Conservation (phyloP, 345 rosid species). For the Gossypium anomalum region DNA sequence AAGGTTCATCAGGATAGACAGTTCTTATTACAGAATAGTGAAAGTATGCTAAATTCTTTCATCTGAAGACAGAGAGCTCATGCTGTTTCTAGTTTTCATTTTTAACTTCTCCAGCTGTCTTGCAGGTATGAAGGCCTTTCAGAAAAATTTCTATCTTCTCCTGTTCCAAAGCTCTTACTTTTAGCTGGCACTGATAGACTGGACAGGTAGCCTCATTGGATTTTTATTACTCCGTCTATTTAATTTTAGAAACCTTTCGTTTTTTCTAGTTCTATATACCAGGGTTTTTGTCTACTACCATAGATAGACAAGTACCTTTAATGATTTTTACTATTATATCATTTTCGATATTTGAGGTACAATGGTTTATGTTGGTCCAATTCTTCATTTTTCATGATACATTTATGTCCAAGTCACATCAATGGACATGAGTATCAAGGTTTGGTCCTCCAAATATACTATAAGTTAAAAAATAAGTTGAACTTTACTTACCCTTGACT, state of each 20-base stretch:
- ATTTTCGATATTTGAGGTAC: background rate
- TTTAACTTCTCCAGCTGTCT: constrained; percentile 17
- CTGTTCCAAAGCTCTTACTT: constrained; percentile 81
- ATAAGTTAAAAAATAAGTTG: background rate
- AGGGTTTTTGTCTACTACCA: background rate
- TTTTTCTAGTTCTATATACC: background rate
- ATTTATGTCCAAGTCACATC: background rate
- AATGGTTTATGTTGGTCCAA: background rate
- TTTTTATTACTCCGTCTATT: background rate
- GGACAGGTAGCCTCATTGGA: constrained; percentile 50
- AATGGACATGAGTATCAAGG: background rate
- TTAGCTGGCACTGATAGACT: constrained; percentile 88
- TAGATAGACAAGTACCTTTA: background rate
- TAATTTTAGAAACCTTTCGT: background rate
- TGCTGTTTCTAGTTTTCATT: background rate
- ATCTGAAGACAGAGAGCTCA: background rate
- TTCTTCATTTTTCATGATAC: background rate
- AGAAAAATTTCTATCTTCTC: constrained; percentile 75
- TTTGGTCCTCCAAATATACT: background rate
- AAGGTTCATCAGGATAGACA: background rate
- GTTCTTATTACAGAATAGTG: background rate
- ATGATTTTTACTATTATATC: background rate
- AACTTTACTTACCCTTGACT: background rate
- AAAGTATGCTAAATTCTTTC: background rate
- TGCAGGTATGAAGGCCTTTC: constrained; percentile 96